These are phyloP conservation scores for Backusella mclennaniae DNA, from an alignment of 192 early-diverging fungal genomes.

Conservation along the genomic window DNA sequence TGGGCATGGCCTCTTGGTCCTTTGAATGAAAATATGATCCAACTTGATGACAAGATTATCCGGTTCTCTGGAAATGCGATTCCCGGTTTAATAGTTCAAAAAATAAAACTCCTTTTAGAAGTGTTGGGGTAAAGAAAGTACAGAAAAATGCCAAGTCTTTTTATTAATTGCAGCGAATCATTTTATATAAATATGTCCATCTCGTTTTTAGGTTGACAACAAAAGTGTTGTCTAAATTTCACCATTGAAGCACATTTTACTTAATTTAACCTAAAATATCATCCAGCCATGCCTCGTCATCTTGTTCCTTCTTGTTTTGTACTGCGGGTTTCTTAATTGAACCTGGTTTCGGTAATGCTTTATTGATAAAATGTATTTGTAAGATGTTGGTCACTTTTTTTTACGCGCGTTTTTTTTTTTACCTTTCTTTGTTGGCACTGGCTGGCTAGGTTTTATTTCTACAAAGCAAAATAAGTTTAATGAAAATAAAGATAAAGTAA, in stretches of 20 bases:
- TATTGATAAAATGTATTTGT: not conserved
- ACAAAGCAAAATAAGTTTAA: not conserved
- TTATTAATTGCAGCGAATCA: not conserved
- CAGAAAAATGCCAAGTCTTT: not conserved
- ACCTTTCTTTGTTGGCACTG: conserved; percentile 6
- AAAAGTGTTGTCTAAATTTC: not conserved
- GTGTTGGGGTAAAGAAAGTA: not conserved
- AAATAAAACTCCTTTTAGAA: not conserved
- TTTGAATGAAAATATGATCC: not conserved
- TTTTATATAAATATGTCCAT: not conserved
- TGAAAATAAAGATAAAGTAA: not conserved
- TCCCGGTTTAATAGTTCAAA: not conserved
- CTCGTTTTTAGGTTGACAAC: not conserved
- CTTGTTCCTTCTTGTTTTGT: not conserved
- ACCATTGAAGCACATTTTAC: not conserved
- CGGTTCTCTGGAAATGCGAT: not conserved
- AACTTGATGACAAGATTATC: not conserved
- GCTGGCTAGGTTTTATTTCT: not conserved
- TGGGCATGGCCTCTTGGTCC: not conserved
- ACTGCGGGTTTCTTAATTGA: not conserved
- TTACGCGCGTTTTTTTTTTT: not conserved
- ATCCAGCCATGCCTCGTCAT: conserved; percentile 32
- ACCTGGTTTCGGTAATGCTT: conserved; percentile 9
- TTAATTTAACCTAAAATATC: conserved; percentile 27
- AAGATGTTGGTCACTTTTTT: not conserved